Conservation (phyloP, 169 alveolate species). For the Plasmodium billcollinsi region DNA sequence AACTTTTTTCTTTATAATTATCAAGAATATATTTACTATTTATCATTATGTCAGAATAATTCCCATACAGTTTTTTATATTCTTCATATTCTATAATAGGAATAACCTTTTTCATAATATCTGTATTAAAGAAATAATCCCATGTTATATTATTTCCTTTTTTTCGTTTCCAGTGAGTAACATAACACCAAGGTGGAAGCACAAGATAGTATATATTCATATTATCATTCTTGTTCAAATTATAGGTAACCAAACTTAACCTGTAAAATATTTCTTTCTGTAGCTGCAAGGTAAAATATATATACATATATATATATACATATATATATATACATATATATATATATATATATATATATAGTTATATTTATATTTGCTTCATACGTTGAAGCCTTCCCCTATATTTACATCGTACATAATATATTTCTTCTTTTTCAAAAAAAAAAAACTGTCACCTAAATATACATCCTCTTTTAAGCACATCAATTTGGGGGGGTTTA, state of each 20-base stretch:
- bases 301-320: too few relatives aligned
- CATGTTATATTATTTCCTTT: conserved; percentile 7
- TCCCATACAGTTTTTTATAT: conserved; percentile 24
- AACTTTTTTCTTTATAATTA: background rate
- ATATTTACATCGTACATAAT: conserved; percentile 78
- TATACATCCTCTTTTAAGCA: conserved; percentile 59
- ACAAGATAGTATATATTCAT: conserved; percentile 61
- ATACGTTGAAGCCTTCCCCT: conserved; percentile 82
- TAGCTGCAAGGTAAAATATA: conserved; percentile 13
- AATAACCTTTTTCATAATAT: conserved; percentile 50
- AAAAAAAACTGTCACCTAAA: conserved; percentile 34
- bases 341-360: background rate
- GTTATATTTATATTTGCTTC: background rate
- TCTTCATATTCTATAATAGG: conserved; percentile 64
- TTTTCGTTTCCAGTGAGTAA: conserved; percentile 67
- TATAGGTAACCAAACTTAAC: conserved; percentile 28
- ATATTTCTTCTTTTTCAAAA: conserved; percentile 50
- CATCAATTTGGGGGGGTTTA: background rate
- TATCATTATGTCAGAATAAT: conserved; percentile 20
- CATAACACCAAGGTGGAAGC: conserved; percentile 81
- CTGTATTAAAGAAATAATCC: conserved; percentile 26
- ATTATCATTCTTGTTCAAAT: conserved; percentile 34
- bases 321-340: too few relatives aligned
- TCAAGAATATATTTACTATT: conserved; percentile 12
- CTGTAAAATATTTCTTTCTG: conserved; percentile 79